Evolutionary conservation across 192 early-diverging fungal genomes (phyloP), one percentile per base, ranked within the genome.

Genomic region (Backusella liffmaniae): DNA sequence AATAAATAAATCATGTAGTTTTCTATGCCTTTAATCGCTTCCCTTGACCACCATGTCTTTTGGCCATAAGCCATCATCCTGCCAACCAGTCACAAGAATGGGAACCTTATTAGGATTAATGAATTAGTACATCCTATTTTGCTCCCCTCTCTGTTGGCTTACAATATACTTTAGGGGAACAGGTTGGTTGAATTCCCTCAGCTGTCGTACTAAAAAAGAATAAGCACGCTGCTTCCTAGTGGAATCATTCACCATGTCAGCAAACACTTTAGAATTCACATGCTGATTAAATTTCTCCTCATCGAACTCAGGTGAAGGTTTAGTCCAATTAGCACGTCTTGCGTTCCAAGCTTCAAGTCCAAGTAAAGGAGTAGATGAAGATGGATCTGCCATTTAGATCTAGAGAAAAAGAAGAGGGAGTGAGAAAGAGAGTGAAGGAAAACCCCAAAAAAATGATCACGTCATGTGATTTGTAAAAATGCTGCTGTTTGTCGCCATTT

Each of bases 1-100:
- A 35, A 67, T 35, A n/a, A 70, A 70, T 44, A 37, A 49, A 16
- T 44, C 9, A 46, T 16, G 32, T 30, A 44, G 37, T 44, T 70
- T 46, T 46, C 41, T 70, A 10, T 70, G 21, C 21, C 6, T 46
- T 42, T 41, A 41, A 30, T 70, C 67, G 67, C 69, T 70, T 56
- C 77, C 73, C 18, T 35, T 56, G 41, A 80, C 84, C 5, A 76
- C 73, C 74, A 84, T 79, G 42, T 75, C 83, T 53, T 84, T 80
- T 69, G 78, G 84, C 85, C 85, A 88, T 71, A 84, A 67, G 4
- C 87, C 87, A 72, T 88, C 85, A 36, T 86, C 76, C 70, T 88
- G 84, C 87, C 87, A 88, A 16, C 87, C 87, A 51, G 81, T 81
- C 4, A 88, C 84, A 56, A 88, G 71, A 16, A 88, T 79, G 32